Conservation (phyloP, 352 stramenopile genomes). For the Phytophthora pluvialis region DNA sequence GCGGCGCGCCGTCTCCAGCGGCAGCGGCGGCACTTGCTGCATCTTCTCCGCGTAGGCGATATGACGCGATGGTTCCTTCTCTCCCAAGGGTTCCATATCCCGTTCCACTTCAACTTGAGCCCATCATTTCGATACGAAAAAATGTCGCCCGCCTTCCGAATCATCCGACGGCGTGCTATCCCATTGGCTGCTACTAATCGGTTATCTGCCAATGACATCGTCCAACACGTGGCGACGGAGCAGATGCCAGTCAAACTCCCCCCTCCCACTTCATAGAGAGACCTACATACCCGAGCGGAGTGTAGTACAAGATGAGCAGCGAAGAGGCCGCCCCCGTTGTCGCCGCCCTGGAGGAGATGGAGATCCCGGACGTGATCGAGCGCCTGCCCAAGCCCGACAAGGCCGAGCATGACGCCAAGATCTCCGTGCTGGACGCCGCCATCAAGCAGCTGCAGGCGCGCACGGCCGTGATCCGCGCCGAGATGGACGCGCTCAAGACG, state of each 20-base stretch:
- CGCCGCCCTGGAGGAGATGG: constrained; percentile 40
- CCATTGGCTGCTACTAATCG: too few relatives aligned
- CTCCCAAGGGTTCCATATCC: too few relatives aligned
- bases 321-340: constrained; percentile 14
- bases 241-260: constrained; percentile 28
- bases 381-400: constrained; percentile 89
- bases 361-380: constrained; percentile 83
- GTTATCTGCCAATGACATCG: too few relatives aligned
- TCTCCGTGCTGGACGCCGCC: constrained; percentile 84
- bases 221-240: constrained; percentile 7
- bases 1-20: constrained; percentile 27
- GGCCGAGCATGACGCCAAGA: constrained; percentile 87
- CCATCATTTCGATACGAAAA: constrained; percentile 3
- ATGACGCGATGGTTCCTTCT: too few relatives aligned
- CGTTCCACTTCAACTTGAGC: neutral
- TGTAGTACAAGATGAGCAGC: constrained; percentile 32
- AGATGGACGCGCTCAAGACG: constrained; percentile 87
- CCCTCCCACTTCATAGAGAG: constrained; percentile 6
- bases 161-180: too few relatives aligned
- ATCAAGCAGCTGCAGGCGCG: constrained; percentile 94
- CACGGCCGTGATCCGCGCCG: constrained; percentile 67
- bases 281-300: neutral
- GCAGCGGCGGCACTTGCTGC: constrained; percentile 1
- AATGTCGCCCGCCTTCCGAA: neutral
- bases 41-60: too few relatives aligned